Evolutionary conservation across 2,329 filamentous ascomycete species (phyloP), one percentile per base, ranked within the genome.

Genomic region (Xylaria sp.): DNA sequence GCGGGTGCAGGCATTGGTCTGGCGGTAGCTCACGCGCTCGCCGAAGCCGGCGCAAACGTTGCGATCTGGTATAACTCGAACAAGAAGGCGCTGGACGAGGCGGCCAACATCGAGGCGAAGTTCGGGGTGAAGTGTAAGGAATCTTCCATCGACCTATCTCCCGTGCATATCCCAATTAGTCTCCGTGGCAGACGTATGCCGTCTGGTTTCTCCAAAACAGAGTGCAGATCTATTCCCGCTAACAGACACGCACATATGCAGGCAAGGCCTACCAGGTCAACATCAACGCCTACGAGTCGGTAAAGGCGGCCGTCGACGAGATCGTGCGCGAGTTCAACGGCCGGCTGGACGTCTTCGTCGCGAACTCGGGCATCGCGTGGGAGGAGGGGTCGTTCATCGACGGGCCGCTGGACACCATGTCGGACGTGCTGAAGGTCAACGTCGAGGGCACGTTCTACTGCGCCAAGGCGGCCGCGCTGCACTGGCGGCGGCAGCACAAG

Each of bases 381-480:
- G 89, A 86, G 1, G 84, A 92, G 67, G 90, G 90, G 0, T 78
- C 89, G 8, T 88, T 91, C 77, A 83, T 93, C 42, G 89, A 92
- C 69, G 90, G 89, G 27, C 81, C 87, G 4, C 76, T 90, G 19
- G 85, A 88, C 19, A 86, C 88, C 74, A 92, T 92, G 81, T 85
- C 85, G 58, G 86, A 89, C 69, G 90, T 95, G 47, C 84, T 93
- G 72, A 82, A 84, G 55, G 90, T 91, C 58, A 92, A 96, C 78
- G 80, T 95, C 14, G 91, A 93, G 78, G 90, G 91, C 59, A 91
- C 91, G 47, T 93, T 92, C 81, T 95, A 92, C 85, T 93, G 89
- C 76, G 92, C 92, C 45, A 87, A 86, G 74, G 89, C 88, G 0
- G 92, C 91, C 0, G 92, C 89, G 7, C 81, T 84, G 58, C 88